A percentile compares a stretch with the other conserved stretches of the same genome.
phyloP scores from a whole-genome alignment of 2,329 filamentous ascomycete genomes.

The Neofusicoccum sp. region DNA sequence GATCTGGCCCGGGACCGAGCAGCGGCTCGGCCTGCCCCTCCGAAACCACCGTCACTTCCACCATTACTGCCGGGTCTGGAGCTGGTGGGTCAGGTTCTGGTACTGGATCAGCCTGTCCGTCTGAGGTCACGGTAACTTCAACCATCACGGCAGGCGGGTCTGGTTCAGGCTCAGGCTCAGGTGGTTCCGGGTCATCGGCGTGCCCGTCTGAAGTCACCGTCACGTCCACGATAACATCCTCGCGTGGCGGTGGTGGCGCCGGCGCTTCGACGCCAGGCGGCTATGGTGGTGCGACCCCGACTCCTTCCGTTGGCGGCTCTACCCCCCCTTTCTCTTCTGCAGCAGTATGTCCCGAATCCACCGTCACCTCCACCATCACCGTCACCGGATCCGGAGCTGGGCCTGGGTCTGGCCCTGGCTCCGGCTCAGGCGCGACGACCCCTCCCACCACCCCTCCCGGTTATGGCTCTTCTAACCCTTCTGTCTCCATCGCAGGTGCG shows the following conservation, averaged over 20 bases:
- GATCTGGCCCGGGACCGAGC: not conserved
- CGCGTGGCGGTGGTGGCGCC: not conserved
- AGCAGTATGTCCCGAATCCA: not conserved
- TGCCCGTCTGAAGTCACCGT: conserved; percentile 2
- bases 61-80: not conserved
- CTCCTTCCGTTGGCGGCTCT: not conserved
- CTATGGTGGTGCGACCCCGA: not conserved
- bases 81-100: not conserved
- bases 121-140: conserved; percentile 1
- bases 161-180: not conserved
- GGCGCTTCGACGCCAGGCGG: not conserved
- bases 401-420: conserved; percentile 1
- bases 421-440: not conserved
- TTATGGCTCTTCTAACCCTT: not conserved
- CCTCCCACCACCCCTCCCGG: not conserved
- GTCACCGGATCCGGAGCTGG: not conserved
- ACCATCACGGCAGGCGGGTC: not conserved
- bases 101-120: not conserved
- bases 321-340: not conserved
- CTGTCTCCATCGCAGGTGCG: not conserved
- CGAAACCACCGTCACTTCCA: conserved; percentile 3
- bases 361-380: not conserved
- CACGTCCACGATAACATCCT: not conserved
- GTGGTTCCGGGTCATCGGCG: not conserved
- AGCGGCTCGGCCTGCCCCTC: not conserved